Percentiles rank a stretch among this genome's conserved stretches.
Evolutionary conservation across 495 filamentous ascomycete genomes (phyloP).

Genomic region (Emericellopsis terricola): DNA sequence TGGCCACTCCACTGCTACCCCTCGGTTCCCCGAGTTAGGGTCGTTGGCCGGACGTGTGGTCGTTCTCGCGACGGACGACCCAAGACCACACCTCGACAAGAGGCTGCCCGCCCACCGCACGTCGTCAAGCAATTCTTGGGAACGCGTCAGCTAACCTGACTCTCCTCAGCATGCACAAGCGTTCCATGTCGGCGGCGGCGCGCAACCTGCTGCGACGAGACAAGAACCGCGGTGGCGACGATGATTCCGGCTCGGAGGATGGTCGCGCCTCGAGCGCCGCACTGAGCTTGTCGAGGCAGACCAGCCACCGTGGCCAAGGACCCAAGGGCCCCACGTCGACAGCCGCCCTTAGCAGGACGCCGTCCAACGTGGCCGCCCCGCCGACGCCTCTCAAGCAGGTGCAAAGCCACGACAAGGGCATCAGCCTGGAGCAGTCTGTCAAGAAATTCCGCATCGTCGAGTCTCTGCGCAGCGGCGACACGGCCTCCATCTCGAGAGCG

Average conservation of each 20-base stretch:
- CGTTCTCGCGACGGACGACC: not conserved
- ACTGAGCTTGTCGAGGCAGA: constrained; percentile 13
- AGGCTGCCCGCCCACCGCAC: not conserved
- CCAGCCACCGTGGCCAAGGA: constrained; percentile 16
- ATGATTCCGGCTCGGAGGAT: constrained; percentile 25
- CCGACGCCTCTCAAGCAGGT: not conserved
- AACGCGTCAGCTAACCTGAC: too few species aligned
- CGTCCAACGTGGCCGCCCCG: constrained; percentile 11
- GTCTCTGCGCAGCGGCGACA: constrained; percentile 76
- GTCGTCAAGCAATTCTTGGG: too few species aligned
- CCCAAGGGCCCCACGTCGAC: constrained; percentile 22
- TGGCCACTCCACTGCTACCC: not conserved
- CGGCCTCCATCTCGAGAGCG: constrained; percentile 72
- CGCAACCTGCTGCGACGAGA: constrained; percentile 30
- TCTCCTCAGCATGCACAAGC: constrained; percentile 32
- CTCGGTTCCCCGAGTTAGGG: not conserved
- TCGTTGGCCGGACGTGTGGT: not conserved
- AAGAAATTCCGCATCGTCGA: constrained; percentile 88
- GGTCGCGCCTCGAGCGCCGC: constrained; percentile 13
- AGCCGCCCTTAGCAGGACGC: constrained; percentile 15
- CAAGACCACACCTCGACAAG: not conserved
- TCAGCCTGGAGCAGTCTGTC: constrained; percentile 82
- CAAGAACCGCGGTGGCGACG: constrained; percentile 20
- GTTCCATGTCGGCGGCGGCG: constrained; percentile 29
- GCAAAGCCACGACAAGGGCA: constrained; percentile 14